Base-by-base conservation (phyloP, 2,329 filamentous ascomycete genomes). In the Microdochium bolleyi region DNA sequence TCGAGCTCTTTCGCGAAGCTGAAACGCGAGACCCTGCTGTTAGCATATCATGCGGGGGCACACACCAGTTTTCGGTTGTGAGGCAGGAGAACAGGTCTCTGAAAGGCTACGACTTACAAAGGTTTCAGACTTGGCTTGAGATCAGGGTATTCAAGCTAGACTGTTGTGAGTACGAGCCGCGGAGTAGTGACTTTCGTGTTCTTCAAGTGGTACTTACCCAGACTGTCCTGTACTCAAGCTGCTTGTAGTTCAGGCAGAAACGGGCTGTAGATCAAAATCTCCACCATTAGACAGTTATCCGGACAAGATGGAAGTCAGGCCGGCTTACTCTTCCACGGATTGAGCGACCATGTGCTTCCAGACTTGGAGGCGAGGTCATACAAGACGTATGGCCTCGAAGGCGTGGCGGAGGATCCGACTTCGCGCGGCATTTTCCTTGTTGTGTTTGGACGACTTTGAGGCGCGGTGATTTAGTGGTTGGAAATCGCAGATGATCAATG, bases 271-370 rank as follows among this genome's bases (percentile, higher is more conserved):
- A n/a, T n/a, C 22, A 38, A 9, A 10, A 19, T 24, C 51, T 37
- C 16, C n/a, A 30, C 9, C 16, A 16, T 24, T 22, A 22, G 24
- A 22, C 19, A 24, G 19, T 19, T 11, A 49, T 22, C 19, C 3
- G 5, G 49, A 54, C 8, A 4, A 1, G n/a, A 10, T 16, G 32
- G 38, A 32, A 48, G 52, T 56, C 49, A 57, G 51, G 38, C 32
- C 21, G 27, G 64, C 65, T 60, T 68, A 85, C 84, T 82, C 69
- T 86, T 89, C 85, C 84, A 89, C 1, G 85, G 79, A 63, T 89
- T 89, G 48, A 80, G 68, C 1, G 84, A 85, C 86, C 86, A 89
- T 50, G 70, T 62, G 8, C 67, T 68, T 38, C 70, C 64, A 16
- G 70, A 67, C 62, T 73, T 77, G 66, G 73, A 82, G 2, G 84